phyloP scores from a whole-genome alignment of 2,329 filamentous ascomycete species.

The Exophiala viscosa region DNA sequence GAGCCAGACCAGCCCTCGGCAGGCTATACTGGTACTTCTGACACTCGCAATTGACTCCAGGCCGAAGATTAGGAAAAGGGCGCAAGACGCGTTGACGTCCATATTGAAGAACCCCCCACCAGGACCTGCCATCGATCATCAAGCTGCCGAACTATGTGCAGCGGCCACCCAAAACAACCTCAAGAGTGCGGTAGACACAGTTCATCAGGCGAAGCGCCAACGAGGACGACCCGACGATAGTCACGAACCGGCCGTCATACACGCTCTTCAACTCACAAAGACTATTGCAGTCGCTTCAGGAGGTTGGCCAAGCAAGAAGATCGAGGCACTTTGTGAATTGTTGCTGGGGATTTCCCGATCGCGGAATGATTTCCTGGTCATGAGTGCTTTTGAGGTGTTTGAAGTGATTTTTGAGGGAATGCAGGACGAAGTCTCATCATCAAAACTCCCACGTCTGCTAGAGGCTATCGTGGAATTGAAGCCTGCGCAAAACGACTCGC shows the following conservation, averaged over 20 bases:
- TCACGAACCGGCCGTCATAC: conserved; percentile 81
- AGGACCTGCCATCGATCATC: conserved; percentile 88
- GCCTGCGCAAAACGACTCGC: conserved; percentile 87
- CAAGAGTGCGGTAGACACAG: conserved; percentile 63
- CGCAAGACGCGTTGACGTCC: conserved; percentile 80
- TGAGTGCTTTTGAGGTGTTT: conserved; percentile 95
- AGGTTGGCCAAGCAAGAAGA: conserved; percentile 95
- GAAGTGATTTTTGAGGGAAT: conserved; percentile 94
- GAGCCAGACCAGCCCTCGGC: conserved; percentile 76
- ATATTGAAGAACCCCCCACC: conserved; percentile 82
- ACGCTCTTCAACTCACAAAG: conserved; percentile 88
- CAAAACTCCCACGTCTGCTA: conserved; percentile 82
- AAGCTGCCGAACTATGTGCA: conserved; percentile 92
- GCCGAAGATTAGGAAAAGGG: conserved; percentile 90
- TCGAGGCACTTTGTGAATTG: conserved; percentile 85
- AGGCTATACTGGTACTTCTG: conserved; percentile 81
- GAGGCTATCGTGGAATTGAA: conserved; percentile 90
- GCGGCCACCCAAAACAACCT: conserved; percentile 81
- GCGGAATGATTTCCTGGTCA: conserved; percentile 91
- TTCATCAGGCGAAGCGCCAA: conserved; percentile 65
- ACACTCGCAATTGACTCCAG: conserved; percentile 79
- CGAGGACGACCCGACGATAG: conserved; percentile 51
- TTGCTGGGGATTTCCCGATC: conserved; percentile 83
- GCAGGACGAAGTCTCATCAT: conserved; percentile 78
- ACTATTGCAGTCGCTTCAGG: conserved; percentile 80